These are phyloP conservation scores for Crithidia sp. DNA, from an alignment of 208 protist genomes.

Conservation along the genomic window DNA sequence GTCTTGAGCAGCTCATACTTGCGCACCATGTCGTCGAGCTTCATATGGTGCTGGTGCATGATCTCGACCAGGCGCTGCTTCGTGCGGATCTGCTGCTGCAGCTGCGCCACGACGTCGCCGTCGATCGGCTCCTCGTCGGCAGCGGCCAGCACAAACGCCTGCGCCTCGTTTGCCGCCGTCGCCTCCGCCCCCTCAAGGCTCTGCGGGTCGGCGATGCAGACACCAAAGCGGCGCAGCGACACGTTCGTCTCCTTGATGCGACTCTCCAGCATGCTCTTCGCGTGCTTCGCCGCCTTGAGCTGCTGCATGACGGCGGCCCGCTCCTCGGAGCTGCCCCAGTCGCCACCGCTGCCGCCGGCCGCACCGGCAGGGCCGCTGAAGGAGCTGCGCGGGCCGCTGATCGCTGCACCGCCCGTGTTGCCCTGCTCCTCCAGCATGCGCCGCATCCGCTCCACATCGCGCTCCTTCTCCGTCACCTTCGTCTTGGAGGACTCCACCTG, in stretches of 20 bases:
- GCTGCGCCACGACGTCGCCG: slow-evolving; percentile 72
- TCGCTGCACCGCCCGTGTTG: not conserved
- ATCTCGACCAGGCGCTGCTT: slow-evolving; percentile 89
- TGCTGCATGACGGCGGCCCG: slow-evolving; percentile 43
- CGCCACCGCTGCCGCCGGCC: not conserved
- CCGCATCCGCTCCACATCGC: slow-evolving; percentile 80
- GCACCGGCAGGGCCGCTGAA: slow-evolving; percentile 7
- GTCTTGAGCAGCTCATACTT: slow-evolving; percentile 91
- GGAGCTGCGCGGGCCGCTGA: slow-evolving; percentile 12
- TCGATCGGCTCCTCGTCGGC: slow-evolving; percentile 71
- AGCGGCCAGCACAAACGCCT: slow-evolving; percentile 75
- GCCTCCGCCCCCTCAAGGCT: slow-evolving; percentile 30
- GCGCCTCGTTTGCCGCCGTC: slow-evolving; percentile 29
- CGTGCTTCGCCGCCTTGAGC: slow-evolving; percentile 62
- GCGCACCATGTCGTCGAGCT: slow-evolving; percentile 83
- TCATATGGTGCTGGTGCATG: slow-evolving; percentile 83
- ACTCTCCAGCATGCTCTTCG: slow-evolving; percentile 60
- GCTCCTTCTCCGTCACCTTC: slow-evolving; percentile 68
- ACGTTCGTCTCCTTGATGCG: slow-evolving; percentile 83
- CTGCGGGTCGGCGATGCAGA: slow-evolving; percentile 73
- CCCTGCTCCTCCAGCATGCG: slow-evolving; percentile 78
- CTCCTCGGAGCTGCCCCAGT: slow-evolving; percentile 33
- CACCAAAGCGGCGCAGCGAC: slow-evolving; percentile 78
- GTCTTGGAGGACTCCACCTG: slow-evolving; percentile 66
- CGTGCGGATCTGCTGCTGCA: slow-evolving; percentile 89